These are phyloP conservation scores for Chrysoporthe austroafricana DNA, from an alignment of 2,329 filamentous ascomycete genomes.

Conservation along the genomic window DNA sequence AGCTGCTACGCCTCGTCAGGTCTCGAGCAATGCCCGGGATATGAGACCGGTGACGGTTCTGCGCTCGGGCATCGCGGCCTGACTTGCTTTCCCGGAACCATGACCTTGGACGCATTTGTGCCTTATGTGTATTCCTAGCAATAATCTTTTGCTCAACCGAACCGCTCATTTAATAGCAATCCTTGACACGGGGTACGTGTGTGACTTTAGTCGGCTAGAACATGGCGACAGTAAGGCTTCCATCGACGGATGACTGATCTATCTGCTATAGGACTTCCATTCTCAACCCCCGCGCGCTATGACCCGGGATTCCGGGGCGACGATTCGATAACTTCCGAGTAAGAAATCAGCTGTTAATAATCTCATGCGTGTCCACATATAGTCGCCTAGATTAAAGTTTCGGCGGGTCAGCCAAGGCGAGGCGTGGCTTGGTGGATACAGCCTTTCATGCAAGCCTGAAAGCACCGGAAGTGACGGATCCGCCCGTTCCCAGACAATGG, in stretches of 20 bases:
- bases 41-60: background rate
- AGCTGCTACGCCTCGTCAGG: background rate
- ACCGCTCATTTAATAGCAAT: background rate
- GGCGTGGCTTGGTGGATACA: constrained; percentile 9
- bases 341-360: constrained; percentile 1
- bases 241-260: background rate
- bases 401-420: constrained; percentile 9
- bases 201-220: background rate
- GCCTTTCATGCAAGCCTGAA: background rate
- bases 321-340: background rate
- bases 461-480: constrained; percentile 1
- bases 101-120: constrained; percentile 1
- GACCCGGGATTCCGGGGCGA: background rate
- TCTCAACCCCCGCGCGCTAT: background rate
- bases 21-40: background rate
- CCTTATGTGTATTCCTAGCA: background rate
- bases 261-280: background rate
- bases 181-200: background rate
- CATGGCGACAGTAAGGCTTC: background rate
- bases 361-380: background rate
- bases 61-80: background rate
- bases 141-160: background rate
- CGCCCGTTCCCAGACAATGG: background rate
- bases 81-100: constrained; percentile 1
- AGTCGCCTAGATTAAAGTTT: constrained; percentile 10